Percentiles rank a stretch among this genome's conserved stretches.
Conservation (phyloP, 2,329 filamentous ascomycete genomes). For the Harringtonia aguacate region DNA sequence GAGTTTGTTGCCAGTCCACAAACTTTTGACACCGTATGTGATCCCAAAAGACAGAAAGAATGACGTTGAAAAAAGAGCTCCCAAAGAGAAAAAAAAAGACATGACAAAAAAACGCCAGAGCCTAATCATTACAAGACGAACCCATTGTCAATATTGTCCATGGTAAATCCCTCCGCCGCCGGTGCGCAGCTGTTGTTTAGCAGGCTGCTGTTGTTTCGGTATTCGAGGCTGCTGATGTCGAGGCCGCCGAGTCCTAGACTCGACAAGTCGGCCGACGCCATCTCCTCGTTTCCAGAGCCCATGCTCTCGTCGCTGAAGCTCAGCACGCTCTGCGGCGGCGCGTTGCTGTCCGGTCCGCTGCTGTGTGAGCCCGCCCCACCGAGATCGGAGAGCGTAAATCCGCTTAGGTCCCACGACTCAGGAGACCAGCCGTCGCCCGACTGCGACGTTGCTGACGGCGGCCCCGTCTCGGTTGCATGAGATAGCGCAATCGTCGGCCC, state of each 20-base stretch:
- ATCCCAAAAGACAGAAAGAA: not conserved
- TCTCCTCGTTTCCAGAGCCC: slow-evolving; percentile 40
- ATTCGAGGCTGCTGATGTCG: slow-evolving; percentile 28
- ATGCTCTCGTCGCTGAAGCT: slow-evolving; percentile 49
- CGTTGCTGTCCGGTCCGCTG: slow-evolving; percentile 16
- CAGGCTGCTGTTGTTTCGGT: slow-evolving; percentile 15
- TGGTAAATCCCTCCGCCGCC: slow-evolving; percentile 15
- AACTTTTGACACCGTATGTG: not conserved
- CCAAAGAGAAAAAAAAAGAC: too few species aligned
- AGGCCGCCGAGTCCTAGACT: slow-evolving; percentile 28
- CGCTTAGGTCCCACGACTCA: slow-evolving; percentile 43
- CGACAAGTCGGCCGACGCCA: slow-evolving; percentile 32
- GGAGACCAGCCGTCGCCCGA: slow-evolving; percentile 39
- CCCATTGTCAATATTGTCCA: slow-evolving; percentile 33
- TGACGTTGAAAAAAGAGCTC: too few species aligned
- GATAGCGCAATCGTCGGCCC: slow-evolving; percentile 39
- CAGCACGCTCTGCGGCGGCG: slow-evolving; percentile 39
- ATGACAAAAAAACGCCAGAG: not conserved
- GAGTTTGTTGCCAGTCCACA: slow-evolving; percentile 19
- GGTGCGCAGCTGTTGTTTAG: slow-evolving; percentile 10
- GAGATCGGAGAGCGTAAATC: slow-evolving; percentile 40
- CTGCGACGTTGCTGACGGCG: slow-evolving; percentile 25
- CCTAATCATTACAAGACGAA: slow-evolving; percentile 10
- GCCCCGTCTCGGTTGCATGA: slow-evolving; percentile 24
- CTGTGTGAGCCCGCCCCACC: slow-evolving; percentile 3